phyloP scores from a whole-genome alignment of 179 eudicot genomes.

The Camellia oleifera region DNA sequence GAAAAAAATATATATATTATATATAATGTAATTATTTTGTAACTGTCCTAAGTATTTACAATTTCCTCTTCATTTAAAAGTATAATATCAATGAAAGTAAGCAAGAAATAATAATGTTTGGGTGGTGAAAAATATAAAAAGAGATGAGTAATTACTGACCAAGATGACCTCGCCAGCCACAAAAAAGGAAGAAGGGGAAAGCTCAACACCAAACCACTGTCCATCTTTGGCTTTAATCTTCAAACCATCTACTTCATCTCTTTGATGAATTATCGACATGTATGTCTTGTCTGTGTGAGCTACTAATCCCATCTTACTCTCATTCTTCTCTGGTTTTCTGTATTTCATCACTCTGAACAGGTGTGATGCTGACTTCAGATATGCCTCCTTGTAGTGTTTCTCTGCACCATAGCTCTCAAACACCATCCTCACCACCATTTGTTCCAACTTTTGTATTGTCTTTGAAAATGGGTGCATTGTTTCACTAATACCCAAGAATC shows the following conservation, averaged over 20 bases:
- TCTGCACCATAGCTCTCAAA: constrained; percentile 65
- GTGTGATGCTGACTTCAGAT: constrained; percentile 39
- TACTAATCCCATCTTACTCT: constrained; percentile 45
- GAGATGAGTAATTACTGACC: constrained; percentile 28
- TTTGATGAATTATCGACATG: constrained; percentile 64
- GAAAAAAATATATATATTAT: too few relatives aligned
- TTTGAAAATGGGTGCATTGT: constrained; percentile 35
- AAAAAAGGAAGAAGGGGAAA: constrained; percentile 50
- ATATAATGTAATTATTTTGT: too few relatives aligned
- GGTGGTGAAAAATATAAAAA: too few relatives aligned
- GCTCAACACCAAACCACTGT: constrained; percentile 46
- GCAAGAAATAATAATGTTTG: too few relatives aligned
- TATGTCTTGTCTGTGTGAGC: constrained; percentile 69
- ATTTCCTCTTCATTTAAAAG: too few relatives aligned
- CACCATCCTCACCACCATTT: constrained; percentile 52
- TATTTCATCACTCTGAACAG: constrained; percentile 57
- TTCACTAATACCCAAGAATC: constrained; percentile 21
- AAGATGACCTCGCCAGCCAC: constrained; percentile 72
- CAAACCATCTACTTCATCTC: constrained; percentile 45
- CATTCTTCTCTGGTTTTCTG: constrained; percentile 33
- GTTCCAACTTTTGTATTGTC: constrained; percentile 47
- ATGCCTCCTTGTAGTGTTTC: constrained; percentile 35
- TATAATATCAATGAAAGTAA: too few relatives aligned
- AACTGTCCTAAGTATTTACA: too few relatives aligned
- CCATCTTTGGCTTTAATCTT: constrained; percentile 68